Conservation (phyloP, 257 asterid genomes). For the Ehretia macrophylla region DNA sequence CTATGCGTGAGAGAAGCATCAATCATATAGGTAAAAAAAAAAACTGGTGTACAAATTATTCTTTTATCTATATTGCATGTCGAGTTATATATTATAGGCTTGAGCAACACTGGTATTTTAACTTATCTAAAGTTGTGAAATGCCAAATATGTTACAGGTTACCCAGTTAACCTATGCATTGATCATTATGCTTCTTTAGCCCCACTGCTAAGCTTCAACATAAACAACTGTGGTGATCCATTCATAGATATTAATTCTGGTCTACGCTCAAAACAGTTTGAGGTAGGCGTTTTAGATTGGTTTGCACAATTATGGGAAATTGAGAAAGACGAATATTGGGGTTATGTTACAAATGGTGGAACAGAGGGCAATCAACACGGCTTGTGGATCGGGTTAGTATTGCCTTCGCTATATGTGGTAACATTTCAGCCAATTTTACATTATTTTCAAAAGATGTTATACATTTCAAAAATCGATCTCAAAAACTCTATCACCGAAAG, state of each 20-base stretch:
- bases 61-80: no score
- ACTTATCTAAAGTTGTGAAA: no score
- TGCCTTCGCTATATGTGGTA: not conserved
- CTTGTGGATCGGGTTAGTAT: conserved; percentile 20
- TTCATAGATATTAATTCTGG: conserved; percentile 15
- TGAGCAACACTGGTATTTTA: not conserved
- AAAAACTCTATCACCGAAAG: no score
- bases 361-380: conserved; percentile 28
- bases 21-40: no score
- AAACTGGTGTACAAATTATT: no score
- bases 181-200: conserved; percentile 16
- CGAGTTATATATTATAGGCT: no score
- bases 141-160: conserved; percentile 5
- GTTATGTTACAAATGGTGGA: conserved; percentile 25
- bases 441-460: no score
- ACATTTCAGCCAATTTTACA: no score
- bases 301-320: conserved; percentile 23
- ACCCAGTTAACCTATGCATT: conserved; percentile 11
- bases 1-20: no score
- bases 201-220: conserved; percentile 16
- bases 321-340: conserved; percentile 23
- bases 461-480: no score
- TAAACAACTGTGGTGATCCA: conserved; percentile 29
- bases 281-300: conserved; percentile 24
- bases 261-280: conserved; percentile 24